Base-by-base conservation (phyloP, 805 yeast species). In the Barnettozyma populi region DNA sequence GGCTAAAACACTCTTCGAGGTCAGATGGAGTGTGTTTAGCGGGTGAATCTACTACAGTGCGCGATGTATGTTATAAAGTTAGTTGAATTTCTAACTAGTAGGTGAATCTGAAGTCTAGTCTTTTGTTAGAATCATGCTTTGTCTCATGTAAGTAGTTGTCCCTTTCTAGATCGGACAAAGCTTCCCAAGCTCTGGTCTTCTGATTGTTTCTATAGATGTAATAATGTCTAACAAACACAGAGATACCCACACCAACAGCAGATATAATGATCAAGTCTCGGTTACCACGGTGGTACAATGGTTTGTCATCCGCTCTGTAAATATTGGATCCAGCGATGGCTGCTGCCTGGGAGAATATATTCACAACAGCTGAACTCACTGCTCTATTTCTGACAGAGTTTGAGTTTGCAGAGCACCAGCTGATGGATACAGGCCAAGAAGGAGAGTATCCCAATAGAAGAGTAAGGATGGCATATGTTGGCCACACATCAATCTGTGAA, bases 341-440 rank as follows among this genome's bases (percentile, higher is more conserved):
- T 1, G 80, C 84, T 0, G 78, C 68, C 58, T 84, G 90, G 1
- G 78, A 78, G 60, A 72, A 75, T 71, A 82, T 80, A 56, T 83
- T 84, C 57, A 78, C 82, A 41, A 84, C 48, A 0, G 89, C 80
- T 0, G 87, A 78, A 13, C 84, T 73, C 5, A 84, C 80, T 0
- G 89, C 77, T 54, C 90, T 68, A 2, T 79, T 67, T n/a, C 82
- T 65, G 24, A 84, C 84, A 1, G 83, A 71, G 60, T 79, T 76
- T 9, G 87, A 73, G 55, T 82, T 82, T 25, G 76, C 62, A 0
- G 89, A 80, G 48, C 79, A 74, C 81, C 86, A 79, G 24, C 77
- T 67, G 24, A 79, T 82, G 50, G 75, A 66, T 43, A 82, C 63
- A 1, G 85, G 78, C 64, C 78, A 79, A n/a, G 74, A 65, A 0